These are phyloP conservation scores for Blastobotrys proliferans DNA, from an alignment of 1,139 yeast genomes.

Conservation along the genomic window DNA sequence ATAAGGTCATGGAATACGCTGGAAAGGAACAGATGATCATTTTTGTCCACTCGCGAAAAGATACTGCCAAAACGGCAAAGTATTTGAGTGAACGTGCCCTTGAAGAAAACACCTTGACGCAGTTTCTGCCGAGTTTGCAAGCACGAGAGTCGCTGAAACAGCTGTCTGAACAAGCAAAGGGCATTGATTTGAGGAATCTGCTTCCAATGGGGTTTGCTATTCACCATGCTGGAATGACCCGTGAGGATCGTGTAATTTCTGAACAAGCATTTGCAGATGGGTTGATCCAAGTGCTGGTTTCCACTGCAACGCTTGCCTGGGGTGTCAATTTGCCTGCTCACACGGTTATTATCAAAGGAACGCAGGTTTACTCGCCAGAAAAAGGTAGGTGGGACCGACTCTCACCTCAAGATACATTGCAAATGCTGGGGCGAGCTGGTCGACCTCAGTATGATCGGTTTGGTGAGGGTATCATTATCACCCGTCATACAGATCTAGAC, in stretches of 20 bases:
- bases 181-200: constrained; percentile 54
- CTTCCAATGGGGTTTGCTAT: constrained; percentile 77
- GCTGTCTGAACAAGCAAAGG: constrained; percentile 57
- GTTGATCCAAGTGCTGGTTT: constrained; percentile 72
- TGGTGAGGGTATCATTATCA: constrained; percentile 93
- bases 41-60: constrained; percentile 93
- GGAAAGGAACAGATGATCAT: constrained; percentile 72
- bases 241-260: constrained; percentile 67
- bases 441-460: constrained; percentile 88
- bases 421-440: constrained; percentile 96
- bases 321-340: constrained; percentile 98
- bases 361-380: constrained; percentile 90
- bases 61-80: constrained; percentile 78
- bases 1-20: constrained; percentile 67
- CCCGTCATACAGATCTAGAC: constrained; percentile 79
- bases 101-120: constrained; percentile 50
- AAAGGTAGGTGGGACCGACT: constrained; percentile 83
- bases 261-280: constrained; percentile 92
- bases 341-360: constrained; percentile 91
- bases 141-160: constrained; percentile 58
- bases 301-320: constrained; percentile 97
- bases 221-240: constrained; percentile 89
- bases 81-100: constrained; percentile 61
- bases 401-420: constrained; percentile 90
- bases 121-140: constrained; percentile 47